A percentile compares a stretch with the other conserved stretches of the same genome.
These are phyloP conservation scores for Filosporella fistucella DNA, from an alignment of 495 filamentous ascomycete genomes.

Conservation along the genomic window DNA sequence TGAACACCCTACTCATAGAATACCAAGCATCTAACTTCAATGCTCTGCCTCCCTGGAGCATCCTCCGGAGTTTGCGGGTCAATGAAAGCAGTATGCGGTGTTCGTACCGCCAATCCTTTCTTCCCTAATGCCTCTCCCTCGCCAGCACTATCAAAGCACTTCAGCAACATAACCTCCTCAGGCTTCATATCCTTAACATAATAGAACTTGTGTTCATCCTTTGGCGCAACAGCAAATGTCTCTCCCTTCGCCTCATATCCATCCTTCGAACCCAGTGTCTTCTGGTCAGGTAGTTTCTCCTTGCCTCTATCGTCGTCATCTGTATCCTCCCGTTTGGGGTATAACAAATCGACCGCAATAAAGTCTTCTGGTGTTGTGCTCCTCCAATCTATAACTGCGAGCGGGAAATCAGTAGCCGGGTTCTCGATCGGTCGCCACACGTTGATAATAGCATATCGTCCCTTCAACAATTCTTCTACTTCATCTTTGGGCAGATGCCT, in stretches of 20 bases:
- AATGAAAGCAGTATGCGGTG: constrained; percentile 6
- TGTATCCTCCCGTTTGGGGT: not conserved
- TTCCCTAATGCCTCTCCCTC: constrained; percentile 1
- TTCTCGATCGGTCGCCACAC: constrained; percentile 11
- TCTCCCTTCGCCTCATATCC: constrained; percentile 6
- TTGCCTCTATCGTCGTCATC: constrained; percentile 10
- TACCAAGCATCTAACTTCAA: constrained; percentile 11
- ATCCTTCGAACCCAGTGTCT: not conserved
- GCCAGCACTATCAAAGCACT: constrained; percentile 10
- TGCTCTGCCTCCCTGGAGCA: constrained; percentile 7
- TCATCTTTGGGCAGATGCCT: constrained; percentile 4
- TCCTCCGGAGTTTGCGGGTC: not conserved
- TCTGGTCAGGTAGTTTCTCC: constrained; percentile 1
- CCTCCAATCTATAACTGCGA: constrained; percentile 7
- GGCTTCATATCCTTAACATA: constrained; percentile 11
- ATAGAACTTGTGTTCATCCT: constrained; percentile 3
- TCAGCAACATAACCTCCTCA: constrained; percentile 8
- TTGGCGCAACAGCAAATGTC: constrained; percentile 11
- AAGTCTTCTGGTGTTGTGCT: not conserved
- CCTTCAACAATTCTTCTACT: constrained; percentile 7
- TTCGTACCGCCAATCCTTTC: constrained; percentile 9
- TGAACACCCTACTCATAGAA: constrained; percentile 9
- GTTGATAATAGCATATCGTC: constrained; percentile 7
- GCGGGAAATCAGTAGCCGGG: constrained; percentile 7
- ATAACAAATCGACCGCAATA: constrained; percentile 6